phyloP scores from a whole-genome alignment of 2,329 filamentous ascomycete species.

The Paecilomyces dactylethromorphus region DNA sequence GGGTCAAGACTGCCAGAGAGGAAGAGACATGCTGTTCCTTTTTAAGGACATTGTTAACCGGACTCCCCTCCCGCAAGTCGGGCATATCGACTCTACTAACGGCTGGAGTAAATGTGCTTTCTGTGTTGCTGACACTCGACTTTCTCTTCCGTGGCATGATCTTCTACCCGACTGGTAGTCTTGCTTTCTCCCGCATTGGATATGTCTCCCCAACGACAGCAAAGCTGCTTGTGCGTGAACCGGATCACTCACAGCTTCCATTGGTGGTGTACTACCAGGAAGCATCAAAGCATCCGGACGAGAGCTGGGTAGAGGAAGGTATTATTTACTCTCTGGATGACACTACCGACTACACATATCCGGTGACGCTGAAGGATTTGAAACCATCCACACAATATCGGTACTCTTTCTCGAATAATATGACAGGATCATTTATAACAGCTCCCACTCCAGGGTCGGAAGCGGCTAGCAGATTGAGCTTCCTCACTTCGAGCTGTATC shows the following conservation, averaged over 20 bases:
- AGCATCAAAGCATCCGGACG: conserved; percentile 20
- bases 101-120: conserved; percentile 63
- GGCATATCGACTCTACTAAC: conserved; percentile 60
- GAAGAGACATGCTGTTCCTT: conserved; percentile 18
- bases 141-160: conserved; percentile 67
- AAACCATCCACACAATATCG: conserved; percentile 69
- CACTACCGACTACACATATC: conserved; percentile 74
- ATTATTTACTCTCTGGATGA: conserved; percentile 61
- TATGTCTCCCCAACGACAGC: conserved; percentile 77
- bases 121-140: conserved; percentile 67
- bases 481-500: conserved; percentile 88
- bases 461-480: conserved; percentile 69
- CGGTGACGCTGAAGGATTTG: conserved; percentile 61
- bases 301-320: conserved; percentile 60
- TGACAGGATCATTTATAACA: conserved; percentile 72
- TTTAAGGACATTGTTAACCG: conserved; percentile 64
- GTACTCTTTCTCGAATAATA: conserved; percentile 81
- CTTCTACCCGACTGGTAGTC: conserved; percentile 63
- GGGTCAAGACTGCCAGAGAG: conserved; percentile 1
- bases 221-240: conserved; percentile 77
- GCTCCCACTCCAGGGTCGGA: conserved; percentile 63
- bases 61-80: conserved; percentile 67
- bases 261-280: conserved; percentile 60
- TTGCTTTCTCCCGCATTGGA: conserved; percentile 81
- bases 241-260: conserved; percentile 66